A percentile compares a stretch with the other conserved stretches of the same genome.
Evolutionary conservation across 2,329 filamentous ascomycete genomes (phyloP).

Genomic region (Fusarium multiceps): DNA sequence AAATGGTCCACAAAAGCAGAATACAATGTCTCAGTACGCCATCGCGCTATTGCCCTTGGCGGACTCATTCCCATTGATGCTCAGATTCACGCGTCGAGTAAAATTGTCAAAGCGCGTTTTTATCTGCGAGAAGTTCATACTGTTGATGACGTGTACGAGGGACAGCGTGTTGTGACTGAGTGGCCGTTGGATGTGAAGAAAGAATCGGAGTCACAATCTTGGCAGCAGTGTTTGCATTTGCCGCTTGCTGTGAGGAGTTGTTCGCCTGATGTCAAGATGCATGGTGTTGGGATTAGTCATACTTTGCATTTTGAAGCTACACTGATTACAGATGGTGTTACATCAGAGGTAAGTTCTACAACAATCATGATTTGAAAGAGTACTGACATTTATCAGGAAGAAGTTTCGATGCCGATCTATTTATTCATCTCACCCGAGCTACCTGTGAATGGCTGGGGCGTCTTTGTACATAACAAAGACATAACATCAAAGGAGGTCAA

Average conservation of each 20-base stretch:
- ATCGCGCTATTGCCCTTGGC: neutral
- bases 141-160: neutral
- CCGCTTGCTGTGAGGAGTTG: constrained; percentile 1
- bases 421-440: constrained; percentile 12
- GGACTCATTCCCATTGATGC: constrained; percentile 5
- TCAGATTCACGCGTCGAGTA: neutral
- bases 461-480: neutral
- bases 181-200: constrained; percentile 1
- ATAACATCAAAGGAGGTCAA: neutral
- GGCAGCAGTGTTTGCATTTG: constrained; percentile 17
- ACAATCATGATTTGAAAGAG: accelerated
- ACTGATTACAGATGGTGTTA: neutral
- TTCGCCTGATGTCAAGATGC: neutral
- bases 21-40: constrained; percentile 2
- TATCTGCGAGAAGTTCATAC: constrained; percentile 1
- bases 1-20: constrained; percentile 1
- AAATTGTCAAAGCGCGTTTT: neutral
- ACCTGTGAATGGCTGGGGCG: constrained; percentile 1
- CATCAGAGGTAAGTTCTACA: neutral
- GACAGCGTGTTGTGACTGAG: constrained; percentile 1
- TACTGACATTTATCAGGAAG: neutral
- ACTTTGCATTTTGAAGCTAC: neutral
- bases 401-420: constrained; percentile 2
- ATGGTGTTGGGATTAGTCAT: neutral
- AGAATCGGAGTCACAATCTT: neutral